Evolutionary conservation across 495 filamentous ascomycete species (phyloP).

Genomic region (Talaromyces nanjingensis): DNA sequence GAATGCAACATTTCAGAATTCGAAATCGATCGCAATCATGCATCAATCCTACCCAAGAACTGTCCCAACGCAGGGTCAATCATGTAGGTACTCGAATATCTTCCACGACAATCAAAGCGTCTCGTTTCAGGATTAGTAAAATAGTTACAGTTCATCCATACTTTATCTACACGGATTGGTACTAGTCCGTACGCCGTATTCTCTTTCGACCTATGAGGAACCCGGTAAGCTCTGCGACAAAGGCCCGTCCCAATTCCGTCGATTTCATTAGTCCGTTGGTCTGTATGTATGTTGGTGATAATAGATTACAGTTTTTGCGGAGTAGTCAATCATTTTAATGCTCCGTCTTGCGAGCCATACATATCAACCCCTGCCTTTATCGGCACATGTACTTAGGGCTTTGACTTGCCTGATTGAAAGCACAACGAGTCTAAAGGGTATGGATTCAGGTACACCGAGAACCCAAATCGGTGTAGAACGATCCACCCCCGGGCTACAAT

Average conservation of each 20-base stretch:
- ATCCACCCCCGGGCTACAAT: conserved; percentile 1
- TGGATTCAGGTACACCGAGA: not conserved
- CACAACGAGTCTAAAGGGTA: not conserved
- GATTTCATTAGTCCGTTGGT: not conserved
- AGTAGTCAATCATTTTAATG: not conserved
- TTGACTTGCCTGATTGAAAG: not conserved
- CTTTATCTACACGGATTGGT: not conserved
- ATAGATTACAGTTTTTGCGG: not conserved
- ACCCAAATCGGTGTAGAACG: conserved; percentile 1
- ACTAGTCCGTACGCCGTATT: not conserved
- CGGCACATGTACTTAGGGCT: not conserved
- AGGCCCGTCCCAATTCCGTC: not conserved
- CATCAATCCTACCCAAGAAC: not conserved
- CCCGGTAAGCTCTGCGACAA: not conserved
- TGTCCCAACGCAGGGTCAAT: not conserved
- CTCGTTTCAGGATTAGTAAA: not conserved
- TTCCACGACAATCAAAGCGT: not conserved
- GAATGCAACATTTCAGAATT: conserved; percentile 1
- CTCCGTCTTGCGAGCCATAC: conserved; percentile 1
- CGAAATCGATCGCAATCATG: not conserved
- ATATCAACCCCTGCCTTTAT: not conserved
- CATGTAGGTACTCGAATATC: not conserved
- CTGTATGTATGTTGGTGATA: not conserved
- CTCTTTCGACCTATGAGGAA: not conserved
- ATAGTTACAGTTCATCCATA: not conserved